Evolutionary conservation across 768 basidiomycete genomes (phyloP).

Genomic region (Brasilioporus rufonigricans): DNA sequence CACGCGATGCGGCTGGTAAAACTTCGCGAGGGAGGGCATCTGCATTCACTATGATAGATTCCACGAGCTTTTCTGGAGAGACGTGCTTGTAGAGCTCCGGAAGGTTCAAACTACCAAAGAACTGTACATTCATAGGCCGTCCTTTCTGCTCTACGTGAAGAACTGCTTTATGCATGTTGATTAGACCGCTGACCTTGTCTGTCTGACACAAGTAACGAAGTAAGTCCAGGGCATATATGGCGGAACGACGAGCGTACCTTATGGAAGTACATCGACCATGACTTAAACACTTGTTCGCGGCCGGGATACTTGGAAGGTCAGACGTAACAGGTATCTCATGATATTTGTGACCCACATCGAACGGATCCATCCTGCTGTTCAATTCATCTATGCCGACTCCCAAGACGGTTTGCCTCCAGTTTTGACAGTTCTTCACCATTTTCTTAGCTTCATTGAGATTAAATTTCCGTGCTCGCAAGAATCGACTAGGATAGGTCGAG

Average conservation of each 20-base stretch:
- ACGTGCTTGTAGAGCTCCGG: constrained; percentile 54
- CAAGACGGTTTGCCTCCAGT: constrained; percentile 65
- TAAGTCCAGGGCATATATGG: background rate
- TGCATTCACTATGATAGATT: constrained; percentile 60
- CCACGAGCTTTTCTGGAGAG: constrained; percentile 61
- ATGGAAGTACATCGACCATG: constrained; percentile 79
- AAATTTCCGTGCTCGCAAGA: constrained; percentile 70
- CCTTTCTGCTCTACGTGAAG: constrained; percentile 47
- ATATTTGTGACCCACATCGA: constrained; percentile 49
- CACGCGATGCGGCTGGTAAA: constrained; percentile 60
- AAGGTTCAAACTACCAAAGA: constrained; percentile 59
- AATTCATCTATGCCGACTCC: constrained; percentile 66
- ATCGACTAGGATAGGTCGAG: constrained; percentile 47
- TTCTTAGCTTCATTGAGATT: constrained; percentile 54
- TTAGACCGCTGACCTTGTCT: constrained; percentile 54
- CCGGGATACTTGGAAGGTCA: constrained; percentile 56
- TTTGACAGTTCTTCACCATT: constrained; percentile 66
- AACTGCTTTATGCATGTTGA: background rate
- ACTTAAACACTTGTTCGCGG: constrained; percentile 64
- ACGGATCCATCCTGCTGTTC: constrained; percentile 62
- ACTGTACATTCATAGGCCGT: constrained; percentile 68
- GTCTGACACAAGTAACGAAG: constrained; percentile 38
- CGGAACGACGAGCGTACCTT: constrained; percentile 44
- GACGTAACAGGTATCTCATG: background rate
- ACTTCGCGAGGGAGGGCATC: constrained; percentile 66